Evolutionary conservation across 495 filamentous ascomycete species (phyloP), one percentile per base, ranked within the genome.

Genomic region (Aspergillus steynii): DNA sequence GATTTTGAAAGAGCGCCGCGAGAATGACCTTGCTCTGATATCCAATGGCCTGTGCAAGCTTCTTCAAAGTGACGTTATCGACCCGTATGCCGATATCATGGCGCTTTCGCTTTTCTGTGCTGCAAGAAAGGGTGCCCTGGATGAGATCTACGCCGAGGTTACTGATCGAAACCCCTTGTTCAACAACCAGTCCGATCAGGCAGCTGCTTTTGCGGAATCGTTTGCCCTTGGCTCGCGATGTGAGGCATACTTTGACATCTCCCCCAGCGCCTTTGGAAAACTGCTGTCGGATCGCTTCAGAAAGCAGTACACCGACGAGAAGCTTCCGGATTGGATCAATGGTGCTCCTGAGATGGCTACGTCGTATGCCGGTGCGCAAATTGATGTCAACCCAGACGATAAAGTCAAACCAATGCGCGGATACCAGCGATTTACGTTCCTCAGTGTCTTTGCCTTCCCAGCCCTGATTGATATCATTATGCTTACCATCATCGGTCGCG

Each of bases 181-280:
- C 65, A 86, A 86, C 67, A 67, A 73, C 29, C 80, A 81, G 49
- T 65, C 80, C 2, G 85, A 87, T 60, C 85, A 87, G 63, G 83
- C 85, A 8, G 85, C 82, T 8, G 81, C 81, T 9, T 86, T 87
- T 62, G 81, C 85, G 7, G 85, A 87, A 63, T 78, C 82, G 0
- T 87, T 86, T 64, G 85, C 83, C 2, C 74, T 85, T 14, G 85
- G 85, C 9, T 85, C 85, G 5, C 82, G 82, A 32, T 87, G 85
- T 61, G 85, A 86, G 46, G 77, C 80, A 0, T 87, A 85, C 61
- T 86, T 87, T 52, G 84, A 83, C 60, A 72, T 85, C 15, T 73
- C 73, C 15, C 82, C 85, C 4, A 82, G 78, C 47, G 73, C 73
- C 26, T 78, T 87, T 45, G 85, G 85, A 47, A 81, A 79, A 63